Base-by-base conservation (phyloP, 306 rosid species). In the Cajanus cajan region DNA sequence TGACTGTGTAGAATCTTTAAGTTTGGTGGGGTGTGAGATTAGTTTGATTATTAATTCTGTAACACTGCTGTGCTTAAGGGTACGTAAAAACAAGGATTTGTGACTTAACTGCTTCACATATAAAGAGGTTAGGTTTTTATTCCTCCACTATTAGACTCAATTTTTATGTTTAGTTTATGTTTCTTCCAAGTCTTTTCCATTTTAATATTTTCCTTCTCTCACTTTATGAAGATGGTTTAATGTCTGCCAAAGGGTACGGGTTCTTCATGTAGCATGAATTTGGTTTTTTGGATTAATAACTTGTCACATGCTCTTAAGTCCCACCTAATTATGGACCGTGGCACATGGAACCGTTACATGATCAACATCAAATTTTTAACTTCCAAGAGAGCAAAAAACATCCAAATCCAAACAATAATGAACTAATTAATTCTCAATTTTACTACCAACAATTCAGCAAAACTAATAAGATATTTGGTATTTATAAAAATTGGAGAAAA, bases 321-420 rank as follows among this genome's bases (percentile, higher is more conserved):
- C 72, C 71, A 74, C 81, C 77, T 45, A 58, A 68, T 47, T 54
- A 66, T 54, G 76, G 73, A 52, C 63, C 24, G 13, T 65, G 68
- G 84, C 80, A 73, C 63, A 66, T 80, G 75, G 70, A 52, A 73
- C 69, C 3, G 39, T 73, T 50, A 5, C 33, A 10, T 12, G n/a
- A 39, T 39, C 50, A 66, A 18, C 71, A 16, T 64, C 47, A 39
- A 11, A 18, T 66, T 66, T 65, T 16, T 16, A 65, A 21, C 45
- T 45, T 66, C 31, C 8, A 8, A 34, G 19, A 50, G 41, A 37
- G 67, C 36, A 16, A 2, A 24, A 39, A 4, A 40, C 34, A 54
- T 39, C 15, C 39, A 73, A 66, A 66, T 40, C 5, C 16, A 39
- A 40, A 72, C 45, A 63, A 37, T 34, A 16, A 16, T 40, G 71